Evolutionary conservation across 225 moss, liverwort and hornwort species (phyloP), one percentile per base, ranked within the genome.

Genomic region (Anthoceros angustus): DNA sequence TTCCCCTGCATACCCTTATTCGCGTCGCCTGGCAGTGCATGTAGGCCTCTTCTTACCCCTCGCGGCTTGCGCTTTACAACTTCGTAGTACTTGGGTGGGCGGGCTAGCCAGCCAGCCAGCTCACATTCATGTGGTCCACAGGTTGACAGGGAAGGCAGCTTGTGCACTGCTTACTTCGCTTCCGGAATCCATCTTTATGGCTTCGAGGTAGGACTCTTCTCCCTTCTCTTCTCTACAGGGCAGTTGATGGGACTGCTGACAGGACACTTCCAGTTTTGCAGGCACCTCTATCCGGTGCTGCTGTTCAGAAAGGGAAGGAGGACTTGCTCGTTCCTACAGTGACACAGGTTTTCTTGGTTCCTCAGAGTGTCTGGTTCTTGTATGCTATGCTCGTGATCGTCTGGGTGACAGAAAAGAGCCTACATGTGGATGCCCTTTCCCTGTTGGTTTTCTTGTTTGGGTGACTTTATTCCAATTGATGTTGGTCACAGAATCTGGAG

Each of bases 161-260:
- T 62, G 32, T n/a, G 91, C 70, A 82, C 82, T 60, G 63, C 82
- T 26, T 80, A 84, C 18, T 62, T 91, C 62, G 87, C 86, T 55
- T 91, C 87, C 43, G 86, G 84, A 46, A 70, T 84, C 70, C 82
- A 80, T 76, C 69, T 87, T 43, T 86, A 72, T 62, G 79, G 84
- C 62, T 68, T 82, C 42, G 82, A 87, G 87, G 90, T 91, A 68
- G 62, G 41, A 5, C 43, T 25, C 16, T 25, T 45, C 66, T 21
- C 42, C 46, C 2, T 42, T 39, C 3, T 38, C 39, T 42, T 18
- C 8, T n/a, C 15, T 62, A 49, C 55, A 40, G 26, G 24, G 60
- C 40, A 50, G 15, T 39, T 40, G 61, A 49, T 12, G 14, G 15
- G 23, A 40, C 14, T 66, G 15, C n/a, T 41, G 42, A 43, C 42